Conservation (phyloP, 345 rosid genomes). For the Boechera retrofracta region DNA sequence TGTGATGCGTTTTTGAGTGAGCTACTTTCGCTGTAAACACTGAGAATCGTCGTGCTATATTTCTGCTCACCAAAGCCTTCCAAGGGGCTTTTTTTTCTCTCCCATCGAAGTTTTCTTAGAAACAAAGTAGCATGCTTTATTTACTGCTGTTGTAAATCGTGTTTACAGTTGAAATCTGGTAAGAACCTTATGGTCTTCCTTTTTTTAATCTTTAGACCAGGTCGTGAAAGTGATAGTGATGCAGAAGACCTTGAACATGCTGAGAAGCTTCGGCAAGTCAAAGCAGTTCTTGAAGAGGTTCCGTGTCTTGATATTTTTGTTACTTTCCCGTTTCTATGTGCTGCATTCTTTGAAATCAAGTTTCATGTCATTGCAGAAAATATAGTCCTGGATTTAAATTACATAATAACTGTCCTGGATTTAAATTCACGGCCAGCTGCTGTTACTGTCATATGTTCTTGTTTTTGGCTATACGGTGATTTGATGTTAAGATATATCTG, state of each 20-base stretch:
- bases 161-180: conserved; percentile 10
- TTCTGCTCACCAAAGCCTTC: conserved; percentile 12
- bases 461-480: background rate
- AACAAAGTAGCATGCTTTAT: conserved; percentile 3
- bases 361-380: background rate
- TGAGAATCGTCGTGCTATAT: conserved; percentile 11
- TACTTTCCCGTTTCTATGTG: conserved; percentile 20
- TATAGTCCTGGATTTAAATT: background rate
- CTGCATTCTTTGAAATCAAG: conserved; percentile 17
- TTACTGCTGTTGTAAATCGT: background rate
- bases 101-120: background rate
- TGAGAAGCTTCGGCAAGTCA: conserved; percentile 99
- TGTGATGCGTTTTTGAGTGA: background rate
- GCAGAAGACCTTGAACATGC: conserved; percentile 99
- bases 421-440: background rate
- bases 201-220: conserved; percentile 51
- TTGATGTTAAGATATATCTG: conserved; percentile 1
- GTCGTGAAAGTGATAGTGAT: conserved; percentile 98
- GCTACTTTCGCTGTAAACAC: background rate
- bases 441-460: conserved; percentile 9
- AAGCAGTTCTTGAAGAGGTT: conserved; percentile 99
- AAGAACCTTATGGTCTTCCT: conserved; percentile 23
- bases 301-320: conserved; percentile 14
- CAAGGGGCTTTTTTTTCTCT: background rate
- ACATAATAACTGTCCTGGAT: background rate